phyloP scores from a whole-genome alignment of 768 basidiomycete species.

The Tylopilus balloui region DNA sequence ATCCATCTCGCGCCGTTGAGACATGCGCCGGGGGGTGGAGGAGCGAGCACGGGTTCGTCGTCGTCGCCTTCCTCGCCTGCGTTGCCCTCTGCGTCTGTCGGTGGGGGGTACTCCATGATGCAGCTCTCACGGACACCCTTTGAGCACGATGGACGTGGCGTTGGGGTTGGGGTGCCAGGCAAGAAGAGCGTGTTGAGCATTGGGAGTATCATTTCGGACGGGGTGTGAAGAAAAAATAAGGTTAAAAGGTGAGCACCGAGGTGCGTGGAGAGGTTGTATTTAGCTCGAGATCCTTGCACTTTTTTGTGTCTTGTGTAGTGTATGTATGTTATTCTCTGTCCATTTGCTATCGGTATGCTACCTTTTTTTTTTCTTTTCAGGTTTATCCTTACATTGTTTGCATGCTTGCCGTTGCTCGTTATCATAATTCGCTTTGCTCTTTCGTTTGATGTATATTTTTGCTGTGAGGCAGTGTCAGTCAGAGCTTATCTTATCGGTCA shows the following conservation, averaged over 20 bases:
- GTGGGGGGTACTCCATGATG: slow-evolving; percentile 25
- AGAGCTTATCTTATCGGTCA: background rate
- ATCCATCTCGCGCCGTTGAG: slow-evolving; percentile 36
- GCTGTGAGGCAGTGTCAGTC: background rate
- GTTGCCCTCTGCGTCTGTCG: slow-evolving; percentile 14
- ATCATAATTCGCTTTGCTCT: background rate
- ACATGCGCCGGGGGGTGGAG: slow-evolving; percentile 13
- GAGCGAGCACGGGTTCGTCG: slow-evolving; percentile 16
- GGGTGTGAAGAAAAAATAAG: slow-evolving; percentile 16
- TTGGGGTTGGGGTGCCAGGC: slow-evolving; percentile 20
- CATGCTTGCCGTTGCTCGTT: background rate
- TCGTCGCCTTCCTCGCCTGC: slow-evolving; percentile 30
- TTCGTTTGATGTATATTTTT: background rate
- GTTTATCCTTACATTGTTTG: background rate
- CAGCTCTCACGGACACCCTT: slow-evolving; percentile 32
- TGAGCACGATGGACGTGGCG: slow-evolving; percentile 26
- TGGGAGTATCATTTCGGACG: slow-evolving; percentile 63
- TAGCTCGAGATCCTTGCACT: background rate
- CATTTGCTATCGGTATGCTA: background rate
- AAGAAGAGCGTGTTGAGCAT: slow-evolving; percentile 71
- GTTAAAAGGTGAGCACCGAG: background rate
- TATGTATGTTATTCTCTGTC: background rate
- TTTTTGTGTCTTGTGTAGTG: background rate
- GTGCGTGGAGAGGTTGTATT: background rate
- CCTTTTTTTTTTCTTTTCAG: background rate